Conservation (phyloP, 441 rosid genomes). For the Euphorbia celastroides region DNA sequence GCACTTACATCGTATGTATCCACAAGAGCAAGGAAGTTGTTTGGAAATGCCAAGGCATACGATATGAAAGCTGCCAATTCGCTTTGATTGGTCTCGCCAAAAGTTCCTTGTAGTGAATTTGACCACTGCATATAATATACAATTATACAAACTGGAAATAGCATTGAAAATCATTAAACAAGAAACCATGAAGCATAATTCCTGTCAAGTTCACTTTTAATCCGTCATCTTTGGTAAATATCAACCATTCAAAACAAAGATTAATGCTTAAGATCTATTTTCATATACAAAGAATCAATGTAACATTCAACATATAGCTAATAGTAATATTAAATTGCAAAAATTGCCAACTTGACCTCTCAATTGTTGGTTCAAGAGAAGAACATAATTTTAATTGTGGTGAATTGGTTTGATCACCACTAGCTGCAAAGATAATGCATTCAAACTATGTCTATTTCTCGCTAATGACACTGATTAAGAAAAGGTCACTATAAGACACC, state of each 20-base stretch:
- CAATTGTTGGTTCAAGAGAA: not conserved
- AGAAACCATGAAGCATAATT: not conserved
- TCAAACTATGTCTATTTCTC: not conserved
- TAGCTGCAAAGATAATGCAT: not conserved
- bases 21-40: conserved; percentile 73
- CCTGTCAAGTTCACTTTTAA: not conserved
- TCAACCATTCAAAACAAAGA: not conserved
- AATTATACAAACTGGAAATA: conserved; percentile 16
- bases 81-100: conserved; percentile 86
- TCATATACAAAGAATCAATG: not conserved
- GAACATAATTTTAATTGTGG: not conserved
- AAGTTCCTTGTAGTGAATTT: conserved; percentile 39
- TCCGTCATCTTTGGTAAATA: not conserved
- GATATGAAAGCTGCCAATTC: conserved; percentile 90
- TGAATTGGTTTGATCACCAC: not conserved
- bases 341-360: not conserved
- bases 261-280: not conserved
- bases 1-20: conserved; percentile 89
- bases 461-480: not conserved
- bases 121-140: conserved; percentile 49
- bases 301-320: not conserved
- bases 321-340: no score
- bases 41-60: conserved; percentile 89
- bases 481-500: conserved; percentile 31
- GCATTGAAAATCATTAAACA: not conserved